Base-by-base conservation (phyloP, 139 green algal genomes). In the Ulvella scutata region DNA sequence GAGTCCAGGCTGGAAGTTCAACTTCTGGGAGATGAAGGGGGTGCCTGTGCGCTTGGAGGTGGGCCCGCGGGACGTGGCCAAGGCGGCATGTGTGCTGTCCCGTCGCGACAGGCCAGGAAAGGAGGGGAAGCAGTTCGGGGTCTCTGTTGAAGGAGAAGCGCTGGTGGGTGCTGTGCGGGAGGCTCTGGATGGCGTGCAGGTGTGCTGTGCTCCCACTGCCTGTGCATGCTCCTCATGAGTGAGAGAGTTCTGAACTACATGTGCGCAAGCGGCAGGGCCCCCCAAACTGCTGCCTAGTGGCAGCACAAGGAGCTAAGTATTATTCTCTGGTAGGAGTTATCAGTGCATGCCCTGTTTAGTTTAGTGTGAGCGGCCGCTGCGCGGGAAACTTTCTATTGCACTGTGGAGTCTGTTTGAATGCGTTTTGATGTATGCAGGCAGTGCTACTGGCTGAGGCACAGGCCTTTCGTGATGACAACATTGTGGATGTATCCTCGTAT, bases 1-100 rank as follows among this genome's bases (percentile, higher is more conserved):
- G 75, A 94, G 84, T 0, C 95, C 95, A 3, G 95, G 95, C 37
- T 98, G 88, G 86, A 98, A 97, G 79, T 99, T 95, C 86, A 97
- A 96, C 84, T 84, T 92, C 83, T 99, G 88, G 83, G 95, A 99
- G 84, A 91, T 98, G 88, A 95, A 94, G 85, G 90, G 85, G 0
- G 86, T 93, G 73, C 93, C 89, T 2, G 74, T 96, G 72, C 82
- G 90, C 0, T 78, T 97, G 17, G 94, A 98, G 84, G 85, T 98
- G 35, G 88, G 94, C 4, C 93, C 92, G 9, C 84, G 88, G 13
- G 94, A 98, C 80, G 89, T 98, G 79, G 84, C 84, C 72, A 79
- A 84, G 40, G 77, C 78, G 31, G 83, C 86, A 0, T 96, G 92
- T 72, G 92, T 98, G 21, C 73, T 85, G 2, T 91, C 89, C 6